Conservation (phyloP, 75 land plant genomes). For the Chamaecyparis obtusa region DNA sequence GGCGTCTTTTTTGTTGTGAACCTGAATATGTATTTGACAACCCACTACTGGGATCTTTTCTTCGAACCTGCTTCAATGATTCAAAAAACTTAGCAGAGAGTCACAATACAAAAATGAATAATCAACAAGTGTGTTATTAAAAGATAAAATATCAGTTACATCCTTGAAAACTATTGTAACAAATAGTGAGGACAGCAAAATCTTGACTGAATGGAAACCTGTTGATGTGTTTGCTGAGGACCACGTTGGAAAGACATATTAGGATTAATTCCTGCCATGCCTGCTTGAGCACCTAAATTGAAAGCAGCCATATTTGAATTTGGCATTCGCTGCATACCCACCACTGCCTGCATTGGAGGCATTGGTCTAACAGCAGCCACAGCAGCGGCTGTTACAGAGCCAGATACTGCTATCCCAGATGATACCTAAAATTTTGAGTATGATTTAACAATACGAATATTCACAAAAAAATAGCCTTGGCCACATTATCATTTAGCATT, state of each 20-base stretch:
- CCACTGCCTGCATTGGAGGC: constrained; percentile 29
- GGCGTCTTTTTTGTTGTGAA: constrained; percentile 49
- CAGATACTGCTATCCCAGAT: constrained; percentile 38
- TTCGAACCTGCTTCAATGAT: constrained; percentile 41
- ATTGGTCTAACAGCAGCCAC: constrained; percentile 38
- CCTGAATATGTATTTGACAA: constrained; percentile 62
- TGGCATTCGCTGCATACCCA: constrained; percentile 57
- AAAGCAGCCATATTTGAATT: constrained; percentile 42
- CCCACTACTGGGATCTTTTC: constrained; percentile 65
- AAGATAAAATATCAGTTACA: neutral
- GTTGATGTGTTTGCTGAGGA: constrained; percentile 49
- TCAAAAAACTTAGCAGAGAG: neutral
- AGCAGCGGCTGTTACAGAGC: constrained; percentile 31
- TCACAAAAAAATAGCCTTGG: neutral
- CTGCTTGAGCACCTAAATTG: constrained; percentile 51
- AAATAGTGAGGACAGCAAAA: neutral
- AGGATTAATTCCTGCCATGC: constrained; percentile 54
- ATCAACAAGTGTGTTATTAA: neutral
- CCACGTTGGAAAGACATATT: constrained; percentile 63
- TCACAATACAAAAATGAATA: neutral
- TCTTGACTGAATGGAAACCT: constrained; percentile 17
- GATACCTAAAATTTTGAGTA: constrained; percentile 22
- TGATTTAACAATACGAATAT: neutral
- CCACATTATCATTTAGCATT: neutral
- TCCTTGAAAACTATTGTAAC: neutral